Base-by-base conservation (phyloP, 2,329 filamentous ascomycete genomes). In the Epichloe amarillans region DNA sequence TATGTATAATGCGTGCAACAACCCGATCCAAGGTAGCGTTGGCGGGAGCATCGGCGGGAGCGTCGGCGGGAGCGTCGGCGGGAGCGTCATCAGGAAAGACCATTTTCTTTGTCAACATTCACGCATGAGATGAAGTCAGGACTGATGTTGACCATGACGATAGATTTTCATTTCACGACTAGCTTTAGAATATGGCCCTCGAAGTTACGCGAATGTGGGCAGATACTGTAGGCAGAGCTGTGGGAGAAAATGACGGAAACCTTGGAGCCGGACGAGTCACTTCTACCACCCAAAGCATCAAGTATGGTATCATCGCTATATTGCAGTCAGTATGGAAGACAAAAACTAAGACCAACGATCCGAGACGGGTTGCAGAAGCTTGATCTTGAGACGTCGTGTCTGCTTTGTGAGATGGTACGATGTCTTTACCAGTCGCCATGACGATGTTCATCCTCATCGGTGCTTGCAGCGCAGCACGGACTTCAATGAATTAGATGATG, bases 111-210 rank as follows among this genome's bases (percentile, higher is more conserved):
- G 35, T 76, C 73, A 1, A 75, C 70, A 10, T 78, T 74, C 1
- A 76, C 72, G 64, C 90, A 95, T 30, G 83, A 86, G 54, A 95
- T 80, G 64, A 95, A 96, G 17, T 82, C 82, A 0, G 88, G 87
- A 15, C 79, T 72, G 61, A 95, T 94, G 64, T 95, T 96, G 55
- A 96, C 80, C 88, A 96, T 95, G 49, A 96, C 86, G 10, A 97
- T 60, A 3, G 84, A 85, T 54, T 83, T 79, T 2, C 76, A 80
- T 59, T 79, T 65, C 64, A 86, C 87, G 38, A 96, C 86, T 1
- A 93, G 71, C 39, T 84, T 69, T 7, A 97, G 72, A 14, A 95
- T 80, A 51, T 90, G 78, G 56, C 97, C 89, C 1, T 87, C 86
- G 7, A 95, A 90, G 59, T 97, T 97, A 36, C 91, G 80, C 10